phyloP scores from a whole-genome alignment of 1,284 basidiomycete genomes.

The Cryptococcus floricola region DNA sequence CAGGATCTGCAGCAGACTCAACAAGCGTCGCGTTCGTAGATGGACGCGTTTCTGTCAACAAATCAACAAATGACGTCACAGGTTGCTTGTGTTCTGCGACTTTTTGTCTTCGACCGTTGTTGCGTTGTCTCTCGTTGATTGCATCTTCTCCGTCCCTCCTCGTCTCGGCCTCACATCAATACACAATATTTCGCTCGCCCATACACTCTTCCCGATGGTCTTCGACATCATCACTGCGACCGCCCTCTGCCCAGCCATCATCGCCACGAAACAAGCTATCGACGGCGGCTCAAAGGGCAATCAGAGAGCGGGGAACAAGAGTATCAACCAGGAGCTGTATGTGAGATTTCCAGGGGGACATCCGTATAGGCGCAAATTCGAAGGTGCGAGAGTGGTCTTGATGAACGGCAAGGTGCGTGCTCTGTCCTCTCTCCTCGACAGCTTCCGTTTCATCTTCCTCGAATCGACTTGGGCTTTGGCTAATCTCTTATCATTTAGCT shows the following conservation, averaged over 20 bases:
- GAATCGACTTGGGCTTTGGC: neutral
- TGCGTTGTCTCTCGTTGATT: no score
- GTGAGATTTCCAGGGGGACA: slow-evolving; percentile 8
- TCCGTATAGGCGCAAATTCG: slow-evolving; percentile 12
- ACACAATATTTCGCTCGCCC: no score
- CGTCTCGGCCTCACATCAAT: no score
- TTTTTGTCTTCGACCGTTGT: no score
- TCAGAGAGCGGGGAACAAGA: slow-evolving; percentile 11
- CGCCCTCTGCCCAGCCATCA: slow-evolving; percentile 18
- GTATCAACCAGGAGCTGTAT: slow-evolving; percentile 10
- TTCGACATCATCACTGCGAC: slow-evolving; percentile 18
- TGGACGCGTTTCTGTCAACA: no score
- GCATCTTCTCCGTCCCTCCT: no score
- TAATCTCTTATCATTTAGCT: neutral
- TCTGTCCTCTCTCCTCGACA: no score
- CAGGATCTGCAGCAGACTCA: no score
- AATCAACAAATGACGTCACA: no score
- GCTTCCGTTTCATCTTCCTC: no score
- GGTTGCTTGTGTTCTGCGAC: no score
- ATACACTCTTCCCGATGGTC: slow-evolving; percentile 6
- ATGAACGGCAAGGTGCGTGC: slow-evolving; percentile 16
- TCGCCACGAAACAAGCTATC: slow-evolving; percentile 17
- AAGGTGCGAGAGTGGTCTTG: slow-evolving; percentile 15
- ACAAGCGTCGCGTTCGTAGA: no score
- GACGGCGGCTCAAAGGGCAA: slow-evolving; percentile 13